Percentiles rank a stretch among this genome's conserved stretches.
Conservation (phyloP, 345 rosid species). For the Zanthoxylum bungeanum region DNA sequence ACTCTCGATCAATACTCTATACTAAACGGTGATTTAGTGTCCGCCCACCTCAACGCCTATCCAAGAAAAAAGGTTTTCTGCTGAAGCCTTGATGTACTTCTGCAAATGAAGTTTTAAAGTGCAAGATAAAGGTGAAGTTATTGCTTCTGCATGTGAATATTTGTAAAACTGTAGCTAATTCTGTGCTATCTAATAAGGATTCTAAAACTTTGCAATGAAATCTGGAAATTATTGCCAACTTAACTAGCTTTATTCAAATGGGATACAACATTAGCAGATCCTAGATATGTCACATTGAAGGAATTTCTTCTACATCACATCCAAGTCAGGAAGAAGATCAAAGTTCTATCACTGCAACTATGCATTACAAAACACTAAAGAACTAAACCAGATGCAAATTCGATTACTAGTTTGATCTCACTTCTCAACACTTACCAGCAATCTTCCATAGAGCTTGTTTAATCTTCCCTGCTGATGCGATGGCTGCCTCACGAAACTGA, state of each 20-base stretch:
- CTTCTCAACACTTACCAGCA: slow-evolving; percentile 36
- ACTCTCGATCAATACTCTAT: too few species aligned
- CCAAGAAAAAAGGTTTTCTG: too few species aligned
- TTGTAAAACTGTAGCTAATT: not conserved
- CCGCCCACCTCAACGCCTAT: too few species aligned
- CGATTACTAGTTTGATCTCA: not conserved
- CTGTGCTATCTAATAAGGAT: not conserved
- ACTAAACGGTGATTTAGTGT: too few species aligned
- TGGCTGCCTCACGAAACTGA: slow-evolving; percentile 67
- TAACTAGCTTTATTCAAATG: not conserved
- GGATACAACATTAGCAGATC: not conserved
- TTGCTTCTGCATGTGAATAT: not conserved
- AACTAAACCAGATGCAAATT: not conserved
- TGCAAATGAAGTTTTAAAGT: too few species aligned
- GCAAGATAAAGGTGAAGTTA: not conserved
- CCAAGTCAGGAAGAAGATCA: not conserved
- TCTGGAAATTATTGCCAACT: not conserved
- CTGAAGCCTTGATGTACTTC: too few species aligned
- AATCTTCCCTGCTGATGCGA: slow-evolving; percentile 62
- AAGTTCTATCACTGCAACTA: not conserved
- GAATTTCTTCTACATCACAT: too few species aligned
- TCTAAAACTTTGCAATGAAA: not conserved
- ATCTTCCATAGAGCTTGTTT: slow-evolving; percentile 58
- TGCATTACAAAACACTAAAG: not conserved
- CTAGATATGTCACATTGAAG: not conserved